A percentile compares a stretch with the other conserved stretches of the same genome.
Conservation (phyloP, 768 basidiomycete genomes). For the Naematelia encephala region DNA sequence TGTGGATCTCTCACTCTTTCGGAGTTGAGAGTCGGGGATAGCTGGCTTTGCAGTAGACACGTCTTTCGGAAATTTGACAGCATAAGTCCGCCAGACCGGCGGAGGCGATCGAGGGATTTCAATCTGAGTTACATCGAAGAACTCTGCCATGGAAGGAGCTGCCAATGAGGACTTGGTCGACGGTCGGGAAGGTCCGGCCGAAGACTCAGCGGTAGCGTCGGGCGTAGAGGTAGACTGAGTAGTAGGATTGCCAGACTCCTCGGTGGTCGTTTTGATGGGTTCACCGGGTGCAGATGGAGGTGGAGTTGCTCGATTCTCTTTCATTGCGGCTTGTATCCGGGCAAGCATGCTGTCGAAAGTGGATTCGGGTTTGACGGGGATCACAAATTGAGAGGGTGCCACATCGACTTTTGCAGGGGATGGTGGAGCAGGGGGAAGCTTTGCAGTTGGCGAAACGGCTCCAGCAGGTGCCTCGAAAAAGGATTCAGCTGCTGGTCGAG, state of each 20-base stretch:
- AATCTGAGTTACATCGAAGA: constrained; percentile 41
- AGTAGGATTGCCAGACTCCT: background rate
- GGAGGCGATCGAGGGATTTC: constrained; percentile 46
- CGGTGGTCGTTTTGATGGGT: constrained; percentile 1
- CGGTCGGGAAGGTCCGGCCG: background rate
- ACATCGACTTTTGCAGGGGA: background rate
- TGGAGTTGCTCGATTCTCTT: constrained; percentile 15
- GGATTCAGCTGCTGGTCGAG: constrained; percentile 26
- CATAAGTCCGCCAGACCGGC: constrained; percentile 50
- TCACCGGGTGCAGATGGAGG: constrained; percentile 1
- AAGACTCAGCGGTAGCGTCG: background rate
- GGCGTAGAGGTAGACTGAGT: background rate
- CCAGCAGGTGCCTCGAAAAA: constrained; percentile 16
- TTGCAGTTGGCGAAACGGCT: constrained; percentile 5
- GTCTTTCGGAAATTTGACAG: constrained; percentile 41
- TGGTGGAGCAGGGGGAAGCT: constrained; percentile 1
- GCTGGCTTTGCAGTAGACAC: constrained; percentile 11
- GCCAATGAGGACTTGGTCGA: constrained; percentile 12
- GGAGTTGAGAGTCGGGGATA: constrained; percentile 10
- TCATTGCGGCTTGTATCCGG: constrained; percentile 50
- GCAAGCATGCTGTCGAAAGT: constrained; percentile 48
- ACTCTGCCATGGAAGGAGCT: constrained; percentile 16
- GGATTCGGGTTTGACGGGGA: constrained; percentile 1
- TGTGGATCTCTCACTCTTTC: constrained; percentile 16
- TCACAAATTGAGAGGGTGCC: background rate